Evolutionary conservation across 169 alveolate genomes (phyloP), one percentile per base, ranked within the genome.

Genomic region (Cryptosporidium sp.): DNA sequence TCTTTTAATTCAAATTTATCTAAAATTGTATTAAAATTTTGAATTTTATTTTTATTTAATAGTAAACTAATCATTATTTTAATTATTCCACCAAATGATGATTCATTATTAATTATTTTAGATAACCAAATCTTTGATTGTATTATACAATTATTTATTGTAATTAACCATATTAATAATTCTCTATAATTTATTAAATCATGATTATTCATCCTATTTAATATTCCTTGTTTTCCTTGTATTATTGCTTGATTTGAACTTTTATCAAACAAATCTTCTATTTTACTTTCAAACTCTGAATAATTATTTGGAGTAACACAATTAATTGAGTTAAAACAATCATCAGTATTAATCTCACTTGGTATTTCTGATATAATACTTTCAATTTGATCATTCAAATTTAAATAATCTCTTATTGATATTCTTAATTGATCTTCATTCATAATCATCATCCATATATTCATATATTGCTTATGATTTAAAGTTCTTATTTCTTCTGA

Each of bases 61-160:
- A 80, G 23, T 16, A 80, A 31, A 8, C n/a, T 65, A 21, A 80
- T 42, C 51, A 80, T 37, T 7, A 39, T 14, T 4, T 45, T 37
- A 31, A 80, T 61, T 10, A 45, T 45, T 10, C 56, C 56, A 10
- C 16, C 56, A 23, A 80, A 42, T 12, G 60, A 39, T 12, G 61
- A 56, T 4, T 62, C 35, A 65, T 42, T 62, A 21, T 60, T 45
- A n/a, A 62, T 62, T n/a, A 60, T 9, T 62, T 6, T 26, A 29
- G 87, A 80, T 8, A 80, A 31, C 87, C 87, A 80, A 39, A 42
- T 8, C 9, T 80, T 45, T 45, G 87, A 80, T 62, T 21, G 73
- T 9, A 37, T 62, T 21, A 80, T 37, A 48, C 87, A 80, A 80
- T 80, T 80, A 80, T 80, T 80, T 8, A 80, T 8, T 2, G 87